These are phyloP conservation scores for Hymenoscyphus occultus DNA, from an alignment of 2,329 filamentous ascomycete genomes.

Conservation along the genomic window DNA sequence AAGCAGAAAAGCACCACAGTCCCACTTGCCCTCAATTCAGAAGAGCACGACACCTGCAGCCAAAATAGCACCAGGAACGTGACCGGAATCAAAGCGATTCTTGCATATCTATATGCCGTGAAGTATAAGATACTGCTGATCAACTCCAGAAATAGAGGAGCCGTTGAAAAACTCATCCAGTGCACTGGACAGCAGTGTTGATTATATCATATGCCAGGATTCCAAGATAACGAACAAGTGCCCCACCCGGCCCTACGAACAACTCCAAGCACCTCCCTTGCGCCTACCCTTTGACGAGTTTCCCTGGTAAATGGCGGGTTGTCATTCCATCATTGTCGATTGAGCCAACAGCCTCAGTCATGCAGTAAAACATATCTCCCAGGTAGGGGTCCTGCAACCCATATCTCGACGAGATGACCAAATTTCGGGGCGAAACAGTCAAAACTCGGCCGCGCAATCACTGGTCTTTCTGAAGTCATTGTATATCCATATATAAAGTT, in stretches of 20 bases:
- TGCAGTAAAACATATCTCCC: background rate
- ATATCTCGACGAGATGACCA: background rate
- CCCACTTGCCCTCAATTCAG: background rate
- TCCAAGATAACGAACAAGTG: background rate
- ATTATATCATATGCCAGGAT: background rate
- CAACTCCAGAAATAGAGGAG: background rate
- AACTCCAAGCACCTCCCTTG: slow-evolving; percentile 2
- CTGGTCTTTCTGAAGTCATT: background rate
- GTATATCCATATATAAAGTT: background rate
- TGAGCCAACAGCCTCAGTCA: slow-evolving; percentile 8
- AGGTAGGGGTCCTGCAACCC: slow-evolving; percentile 4
- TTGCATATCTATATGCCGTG: background rate
- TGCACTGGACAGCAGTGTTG: background rate
- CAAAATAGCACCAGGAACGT: background rate
- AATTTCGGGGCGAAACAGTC: background rate
- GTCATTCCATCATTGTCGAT: background rate
- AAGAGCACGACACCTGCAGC: background rate
- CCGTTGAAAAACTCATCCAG: background rate
- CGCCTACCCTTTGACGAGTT: background rate
- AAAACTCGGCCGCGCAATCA: background rate
- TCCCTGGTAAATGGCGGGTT: background rate
- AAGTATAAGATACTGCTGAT: slow-evolving; percentile 3
- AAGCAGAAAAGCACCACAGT: background rate
- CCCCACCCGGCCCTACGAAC: background rate
- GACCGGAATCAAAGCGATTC: slow-evolving; percentile 1